Evolutionary conservation across 192 early-diverging fungal genomes (phyloP), one percentile per base, ranked within the genome.

Genomic region (Backusella morwellensis): DNA sequence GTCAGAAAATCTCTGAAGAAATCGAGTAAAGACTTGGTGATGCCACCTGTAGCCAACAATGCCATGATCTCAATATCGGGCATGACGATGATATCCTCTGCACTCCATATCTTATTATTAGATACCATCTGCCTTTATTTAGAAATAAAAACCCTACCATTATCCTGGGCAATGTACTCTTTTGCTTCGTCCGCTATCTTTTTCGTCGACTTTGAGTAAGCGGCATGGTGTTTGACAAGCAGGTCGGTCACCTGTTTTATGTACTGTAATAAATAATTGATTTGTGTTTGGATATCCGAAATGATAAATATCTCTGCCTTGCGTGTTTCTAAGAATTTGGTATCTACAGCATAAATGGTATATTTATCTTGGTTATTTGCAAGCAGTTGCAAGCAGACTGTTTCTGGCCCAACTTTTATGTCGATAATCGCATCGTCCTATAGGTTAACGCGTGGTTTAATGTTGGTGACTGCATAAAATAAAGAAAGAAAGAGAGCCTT

Each of bases 261-360:
- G 17, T 72, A 72, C 34, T 72, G 26, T n/a, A 72, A 19, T 23
- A 72, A 34, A 72, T 72, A 72, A 4, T 72, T 40, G 6, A 72
- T 21, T 47, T 72, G 26, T 26, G n/a, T 72, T 50, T 72, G 70
- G 8, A 72, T 72, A 29, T 72, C 44, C 11, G 70, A 72, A 50
- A 72, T 72, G 29, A 26, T 72, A 6, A 72, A 50, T 4, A 72
- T 72, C 40, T 72, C 36, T 32, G 44, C 70, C 26, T 50, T 72
- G 26, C 42, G 35, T 19, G 26, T 44, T 50, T 50, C 23, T 4
- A 72, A 23, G 34, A 72, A 32, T 29, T 17, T 44, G 11, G 41
- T 72, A 19, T 72, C 41, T 7, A 72, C 29, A 47, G 42, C 4
- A 26, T 50, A 29, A 17, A 72, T 19, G 1, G 19, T 38, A 9